Percentiles rank a stretch among this genome's conserved stretches.
Evolutionary conservation across 1,284 basidiomycete genomes (phyloP).

Genomic region (Coriolopsis trogii): DNA sequence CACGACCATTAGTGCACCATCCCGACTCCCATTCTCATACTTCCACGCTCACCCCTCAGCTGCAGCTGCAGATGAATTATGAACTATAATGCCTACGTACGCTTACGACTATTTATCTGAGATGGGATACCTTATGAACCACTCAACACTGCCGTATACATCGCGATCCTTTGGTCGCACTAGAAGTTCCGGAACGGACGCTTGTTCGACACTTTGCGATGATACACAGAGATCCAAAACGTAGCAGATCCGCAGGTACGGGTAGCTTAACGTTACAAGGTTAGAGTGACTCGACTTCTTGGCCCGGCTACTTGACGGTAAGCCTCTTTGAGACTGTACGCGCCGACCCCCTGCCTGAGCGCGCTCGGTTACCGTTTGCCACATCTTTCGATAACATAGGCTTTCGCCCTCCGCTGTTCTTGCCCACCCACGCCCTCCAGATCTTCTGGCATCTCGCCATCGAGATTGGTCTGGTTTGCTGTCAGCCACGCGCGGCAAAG

Average conservation of each 20-base stretch:
- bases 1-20: no score
- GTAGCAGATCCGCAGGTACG: slow-evolving; percentile 11
- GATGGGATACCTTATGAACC: no score
- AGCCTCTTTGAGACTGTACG: slow-evolving; percentile 9
- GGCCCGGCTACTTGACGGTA: slow-evolving; percentile 6
- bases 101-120: not conserved
- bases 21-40: no score
- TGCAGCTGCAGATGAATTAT: not conserved
- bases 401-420: slow-evolving; percentile 78
- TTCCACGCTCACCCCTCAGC: no score
- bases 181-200: slow-evolving; percentile 1
- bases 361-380: slow-evolving; percentile 41
- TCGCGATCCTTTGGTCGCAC: no score
- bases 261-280: slow-evolving; percentile 10
- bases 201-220: slow-evolving; percentile 6
- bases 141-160: no score
- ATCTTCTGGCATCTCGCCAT: slow-evolving; percentile 83
- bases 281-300: slow-evolving; percentile 4
- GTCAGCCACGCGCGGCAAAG: slow-evolving; percentile 12
- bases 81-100: not conserved
- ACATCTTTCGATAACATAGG: slow-evolving; percentile 75
- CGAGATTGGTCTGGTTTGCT: slow-evolving; percentile 69
- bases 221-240: not conserved
- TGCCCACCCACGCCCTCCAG: slow-evolving; percentile 85
- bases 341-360: not conserved